A percentile compares a stretch with the other conserved stretches of the same genome.
Conservation (phyloP, 495 filamentous ascomycete species). For the Amniculicola lignicola region DNA sequence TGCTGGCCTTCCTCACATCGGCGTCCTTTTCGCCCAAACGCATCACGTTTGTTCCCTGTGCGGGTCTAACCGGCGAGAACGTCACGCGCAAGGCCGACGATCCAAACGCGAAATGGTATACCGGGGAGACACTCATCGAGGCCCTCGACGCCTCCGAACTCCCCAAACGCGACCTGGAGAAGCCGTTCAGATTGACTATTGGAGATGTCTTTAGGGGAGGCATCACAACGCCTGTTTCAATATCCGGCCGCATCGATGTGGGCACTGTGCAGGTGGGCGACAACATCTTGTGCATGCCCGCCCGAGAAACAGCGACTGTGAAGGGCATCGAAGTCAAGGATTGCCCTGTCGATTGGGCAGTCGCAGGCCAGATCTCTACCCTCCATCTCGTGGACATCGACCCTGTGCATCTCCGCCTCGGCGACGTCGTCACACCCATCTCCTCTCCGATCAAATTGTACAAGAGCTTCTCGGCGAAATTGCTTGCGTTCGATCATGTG, state of each 20-base stretch:
- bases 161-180: constrained; percentile 63
- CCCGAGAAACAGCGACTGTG: constrained; percentile 70
- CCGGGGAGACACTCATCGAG: constrained; percentile 71
- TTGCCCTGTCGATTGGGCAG: constrained; percentile 77
- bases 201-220: constrained; percentile 78
- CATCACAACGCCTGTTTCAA: constrained; percentile 67
- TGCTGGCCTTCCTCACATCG: constrained; percentile 73
- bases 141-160: constrained; percentile 79
- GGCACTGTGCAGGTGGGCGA: constrained; percentile 84
- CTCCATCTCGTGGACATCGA: constrained; percentile 86
- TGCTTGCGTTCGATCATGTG: constrained; percentile 83
- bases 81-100: constrained; percentile 60
- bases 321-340: constrained; percentile 74
- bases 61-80: constrained; percentile 84
- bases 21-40: constrained; percentile 79
- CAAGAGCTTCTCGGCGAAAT: constrained; percentile 71
- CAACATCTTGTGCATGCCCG: constrained; percentile 71
- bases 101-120: constrained; percentile 67
- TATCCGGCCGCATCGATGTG: constrained; percentile 82
- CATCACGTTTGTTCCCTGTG: constrained; percentile 82
- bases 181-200: constrained; percentile 81
- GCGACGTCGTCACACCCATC: constrained; percentile 78
- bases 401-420: constrained; percentile 69
- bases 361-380: constrained; percentile 87
- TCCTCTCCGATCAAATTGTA: constrained; percentile 64